phyloP scores from a whole-genome alignment of 1,284 basidiomycete genomes.

The Ganoderma lucidum region DNA sequence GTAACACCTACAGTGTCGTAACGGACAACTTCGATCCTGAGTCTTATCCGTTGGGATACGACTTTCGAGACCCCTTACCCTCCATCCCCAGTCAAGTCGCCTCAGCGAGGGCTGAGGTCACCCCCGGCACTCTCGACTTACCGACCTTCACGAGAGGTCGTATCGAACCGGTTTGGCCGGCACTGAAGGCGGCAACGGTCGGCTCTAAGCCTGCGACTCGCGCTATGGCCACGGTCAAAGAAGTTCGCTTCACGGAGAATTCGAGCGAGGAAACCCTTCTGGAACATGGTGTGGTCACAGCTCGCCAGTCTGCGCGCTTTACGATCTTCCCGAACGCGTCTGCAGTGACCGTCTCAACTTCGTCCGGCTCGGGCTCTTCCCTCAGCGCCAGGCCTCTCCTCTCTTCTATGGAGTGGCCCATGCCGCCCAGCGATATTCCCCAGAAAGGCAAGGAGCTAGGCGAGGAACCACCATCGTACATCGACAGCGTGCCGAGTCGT shows the following conservation, averaged over 20 bases:
- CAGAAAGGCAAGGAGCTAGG: background rate
- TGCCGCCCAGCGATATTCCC: background rate
- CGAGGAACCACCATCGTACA: conserved; percentile 2
- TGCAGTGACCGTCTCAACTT: conserved; percentile 6
- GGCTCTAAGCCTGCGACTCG: background rate
- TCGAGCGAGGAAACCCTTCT: conserved; percentile 10
- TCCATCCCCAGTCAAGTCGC: background rate
- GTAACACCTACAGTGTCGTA: background rate
- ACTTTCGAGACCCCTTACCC: background rate
- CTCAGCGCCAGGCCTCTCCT: background rate
- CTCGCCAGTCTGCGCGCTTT: background rate
- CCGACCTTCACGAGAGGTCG: background rate
- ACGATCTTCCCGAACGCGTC: conserved; percentile 11
- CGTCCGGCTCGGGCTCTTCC: background rate
- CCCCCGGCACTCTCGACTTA: background rate
- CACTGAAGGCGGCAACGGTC: background rate
- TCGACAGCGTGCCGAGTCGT: background rate
- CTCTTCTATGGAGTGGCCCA: background rate
- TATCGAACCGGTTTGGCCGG: background rate
- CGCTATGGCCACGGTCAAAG: background rate
- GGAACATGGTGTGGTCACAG: background rate
- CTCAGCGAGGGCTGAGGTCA: background rate
- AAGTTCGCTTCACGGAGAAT: background rate
- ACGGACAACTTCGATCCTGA: conserved; percentile 3
- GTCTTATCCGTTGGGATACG: background rate